These are phyloP conservation scores for Colletotrichum sp. DNA, from an alignment of 2,329 filamentous ascomycete genomes.

Conservation along the genomic window DNA sequence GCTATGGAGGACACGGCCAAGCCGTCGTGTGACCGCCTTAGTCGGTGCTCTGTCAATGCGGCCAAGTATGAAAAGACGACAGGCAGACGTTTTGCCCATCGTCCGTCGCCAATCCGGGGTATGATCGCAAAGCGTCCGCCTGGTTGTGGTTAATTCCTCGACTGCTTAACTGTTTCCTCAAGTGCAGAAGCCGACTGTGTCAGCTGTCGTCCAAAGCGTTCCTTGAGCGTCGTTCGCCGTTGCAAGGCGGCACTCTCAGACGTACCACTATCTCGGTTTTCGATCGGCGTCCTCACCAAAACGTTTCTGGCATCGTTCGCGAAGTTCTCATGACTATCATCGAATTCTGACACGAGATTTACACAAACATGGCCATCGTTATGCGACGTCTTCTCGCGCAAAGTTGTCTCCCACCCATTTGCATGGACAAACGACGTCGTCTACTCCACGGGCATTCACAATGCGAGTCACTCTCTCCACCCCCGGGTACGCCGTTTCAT, in stretches of 20 bases:
- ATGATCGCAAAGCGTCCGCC: background rate
- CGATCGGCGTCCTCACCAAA: background rate
- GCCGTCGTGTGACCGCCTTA: slow-evolving; percentile 9
- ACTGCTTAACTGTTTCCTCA: background rate
- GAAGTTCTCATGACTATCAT: background rate
- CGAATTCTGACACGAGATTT: background rate
- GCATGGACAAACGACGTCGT: background rate
- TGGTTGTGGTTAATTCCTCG: background rate
- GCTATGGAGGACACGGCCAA: background rate
- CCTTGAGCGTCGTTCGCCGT: background rate
- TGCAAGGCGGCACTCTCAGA: background rate
- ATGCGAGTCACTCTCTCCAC: background rate
- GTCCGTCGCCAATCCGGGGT: background rate
- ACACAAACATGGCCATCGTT: background rate
- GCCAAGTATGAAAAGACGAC: background rate
- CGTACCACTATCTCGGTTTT: background rate
- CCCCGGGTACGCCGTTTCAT: background rate
- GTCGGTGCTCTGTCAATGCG: slow-evolving; percentile 12
- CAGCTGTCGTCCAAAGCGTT: background rate
- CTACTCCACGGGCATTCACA: background rate
- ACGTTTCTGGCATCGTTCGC: background rate
- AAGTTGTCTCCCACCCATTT: background rate
- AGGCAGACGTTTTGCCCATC: background rate
- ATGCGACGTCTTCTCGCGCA: background rate
- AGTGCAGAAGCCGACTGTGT: background rate